A percentile compares a stretch with the other conserved stretches of the same genome.
These are phyloP conservation scores for Craspedostauros australis DNA, from an alignment of 108 stramenopile genomes.

Conservation along the genomic window DNA sequence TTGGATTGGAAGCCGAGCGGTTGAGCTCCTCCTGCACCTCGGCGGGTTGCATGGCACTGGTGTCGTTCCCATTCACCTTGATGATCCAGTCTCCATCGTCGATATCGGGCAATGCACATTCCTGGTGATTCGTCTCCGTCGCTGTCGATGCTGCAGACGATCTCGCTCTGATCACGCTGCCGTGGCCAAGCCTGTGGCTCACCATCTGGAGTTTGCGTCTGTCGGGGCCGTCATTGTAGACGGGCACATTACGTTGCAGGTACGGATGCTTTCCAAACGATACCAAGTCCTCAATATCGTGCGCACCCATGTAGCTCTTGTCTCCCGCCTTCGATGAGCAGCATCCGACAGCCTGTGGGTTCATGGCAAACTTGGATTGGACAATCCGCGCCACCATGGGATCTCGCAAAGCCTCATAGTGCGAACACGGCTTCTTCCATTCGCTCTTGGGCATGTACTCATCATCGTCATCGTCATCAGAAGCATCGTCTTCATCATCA, in stretches of 20 bases:
- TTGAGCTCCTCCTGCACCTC: too few relatives aligned
- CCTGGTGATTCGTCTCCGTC: background rate
- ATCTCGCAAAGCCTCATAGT: constrained; percentile 53
- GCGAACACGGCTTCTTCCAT: constrained; percentile 44
- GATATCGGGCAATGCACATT: background rate
- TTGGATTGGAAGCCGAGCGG: too few relatives aligned
- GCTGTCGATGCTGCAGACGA: background rate
- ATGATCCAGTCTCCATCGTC: constrained; percentile 57
- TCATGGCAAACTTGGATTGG: constrained; percentile 33
- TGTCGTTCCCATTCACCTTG: constrained; percentile 44
- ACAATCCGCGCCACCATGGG: constrained; percentile 22
- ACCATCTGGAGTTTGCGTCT: too few relatives aligned
- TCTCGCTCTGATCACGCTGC: too few relatives aligned
- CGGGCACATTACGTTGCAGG: constrained; percentile 34
- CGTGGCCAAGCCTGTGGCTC: too few relatives aligned
- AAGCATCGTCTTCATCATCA: constrained; percentile 2
- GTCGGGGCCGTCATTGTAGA: too few relatives aligned
- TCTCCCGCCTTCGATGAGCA: constrained; percentile 54
- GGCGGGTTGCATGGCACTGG: constrained; percentile 12
- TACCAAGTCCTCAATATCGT: constrained; percentile 78
- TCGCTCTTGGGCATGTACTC: constrained; percentile 8
- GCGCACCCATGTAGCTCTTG: constrained; percentile 54
- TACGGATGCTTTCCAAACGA: constrained; percentile 58
- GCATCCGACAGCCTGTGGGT: constrained; percentile 23
- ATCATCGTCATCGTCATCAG: constrained; percentile 2